Conservation (phyloP, 352 stramenopile species). For the Globisporangium irregulare region DNA sequence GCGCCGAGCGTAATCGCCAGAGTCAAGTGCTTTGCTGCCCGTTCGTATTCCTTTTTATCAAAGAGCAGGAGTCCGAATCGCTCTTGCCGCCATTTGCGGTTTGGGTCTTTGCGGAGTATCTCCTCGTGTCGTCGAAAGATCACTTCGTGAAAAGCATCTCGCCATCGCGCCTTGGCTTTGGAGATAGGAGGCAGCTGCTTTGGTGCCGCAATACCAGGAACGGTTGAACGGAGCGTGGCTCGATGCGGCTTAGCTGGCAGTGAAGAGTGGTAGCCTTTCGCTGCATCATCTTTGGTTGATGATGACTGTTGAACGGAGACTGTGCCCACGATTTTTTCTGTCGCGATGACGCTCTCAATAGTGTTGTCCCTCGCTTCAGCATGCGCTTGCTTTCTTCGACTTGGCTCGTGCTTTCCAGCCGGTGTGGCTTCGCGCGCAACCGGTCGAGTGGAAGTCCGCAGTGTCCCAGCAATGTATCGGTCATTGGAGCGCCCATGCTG, state of each 20-base stretch:
- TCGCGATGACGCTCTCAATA: neutral
- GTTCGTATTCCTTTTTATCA: slow-evolving; percentile 31
- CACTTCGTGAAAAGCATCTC: slow-evolving; percentile 36
- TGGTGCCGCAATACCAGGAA: slow-evolving; percentile 1
- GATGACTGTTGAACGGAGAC: neutral
- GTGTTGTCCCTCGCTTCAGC: neutral
- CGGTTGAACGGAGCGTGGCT: neutral
- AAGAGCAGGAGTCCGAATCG: slow-evolving; percentile 58
- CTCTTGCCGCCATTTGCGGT: slow-evolving; percentile 65
- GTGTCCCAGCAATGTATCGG: slow-evolving; percentile 8
- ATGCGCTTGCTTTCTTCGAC: neutral
- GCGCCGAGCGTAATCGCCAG: slow-evolving; percentile 50
- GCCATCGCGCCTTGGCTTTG: slow-evolving; percentile 30
- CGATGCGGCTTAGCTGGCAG: neutral
- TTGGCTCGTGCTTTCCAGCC: neutral
- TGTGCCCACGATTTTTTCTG: neutral
- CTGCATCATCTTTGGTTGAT: neutral
- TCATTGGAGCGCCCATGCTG: neutral
- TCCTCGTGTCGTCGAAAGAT: slow-evolving; percentile 57
- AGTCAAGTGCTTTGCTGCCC: slow-evolving; percentile 41
- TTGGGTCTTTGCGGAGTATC: slow-evolving; percentile 52
- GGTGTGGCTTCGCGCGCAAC: neutral
- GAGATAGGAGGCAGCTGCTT: neutral
- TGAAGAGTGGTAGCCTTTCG: neutral
- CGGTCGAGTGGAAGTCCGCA: slow-evolving; percentile 4